Evolutionary conservation across 305 asterid genomes (phyloP).

Genomic region (Fraxinus velutina): DNA sequence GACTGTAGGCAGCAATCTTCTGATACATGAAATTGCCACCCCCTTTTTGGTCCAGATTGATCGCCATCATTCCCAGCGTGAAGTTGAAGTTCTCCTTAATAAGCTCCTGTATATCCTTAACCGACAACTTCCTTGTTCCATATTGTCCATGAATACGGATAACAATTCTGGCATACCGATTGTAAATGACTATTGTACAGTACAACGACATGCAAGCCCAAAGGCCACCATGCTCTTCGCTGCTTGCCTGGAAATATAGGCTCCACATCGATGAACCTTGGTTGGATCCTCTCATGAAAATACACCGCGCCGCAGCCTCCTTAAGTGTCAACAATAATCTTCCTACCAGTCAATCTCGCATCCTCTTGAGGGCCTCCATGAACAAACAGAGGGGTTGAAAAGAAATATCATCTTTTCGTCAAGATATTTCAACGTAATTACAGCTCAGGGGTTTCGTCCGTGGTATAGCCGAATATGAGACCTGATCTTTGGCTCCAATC

Average conservation of each 20-base stretch:
- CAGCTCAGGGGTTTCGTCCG: conserved; percentile 34
- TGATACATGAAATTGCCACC: no score
- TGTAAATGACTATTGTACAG: not conserved
- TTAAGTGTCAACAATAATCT: conserved; percentile 30
- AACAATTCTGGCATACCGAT: no score
- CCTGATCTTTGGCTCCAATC: conserved; percentile 40
- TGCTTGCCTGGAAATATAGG: conserved; percentile 27
- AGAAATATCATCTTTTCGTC: conserved; percentile 25
- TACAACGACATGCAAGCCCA: conserved; percentile 34
- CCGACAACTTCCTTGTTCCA: no score
- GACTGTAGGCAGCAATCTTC: no score
- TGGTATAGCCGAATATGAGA: conserved; percentile 35
- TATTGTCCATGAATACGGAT: no score
- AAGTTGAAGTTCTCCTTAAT: no score
- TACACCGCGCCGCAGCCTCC: conserved; percentile 31
- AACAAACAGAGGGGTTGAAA: conserved; percentile 26
- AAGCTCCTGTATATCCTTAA: no score
- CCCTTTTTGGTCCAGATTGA: no score
- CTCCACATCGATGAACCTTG: conserved; percentile 33
- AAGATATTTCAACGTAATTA: conserved; percentile 25
- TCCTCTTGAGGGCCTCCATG: conserved; percentile 25
- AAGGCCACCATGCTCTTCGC: conserved; percentile 40
- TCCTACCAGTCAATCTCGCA: conserved; percentile 33
- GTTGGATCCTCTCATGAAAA: conserved; percentile 32
- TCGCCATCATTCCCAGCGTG: no score